Evolutionary conservation across 2,329 filamentous ascomycete genomes (phyloP).

Genomic region (Penicillium sp.): DNA sequence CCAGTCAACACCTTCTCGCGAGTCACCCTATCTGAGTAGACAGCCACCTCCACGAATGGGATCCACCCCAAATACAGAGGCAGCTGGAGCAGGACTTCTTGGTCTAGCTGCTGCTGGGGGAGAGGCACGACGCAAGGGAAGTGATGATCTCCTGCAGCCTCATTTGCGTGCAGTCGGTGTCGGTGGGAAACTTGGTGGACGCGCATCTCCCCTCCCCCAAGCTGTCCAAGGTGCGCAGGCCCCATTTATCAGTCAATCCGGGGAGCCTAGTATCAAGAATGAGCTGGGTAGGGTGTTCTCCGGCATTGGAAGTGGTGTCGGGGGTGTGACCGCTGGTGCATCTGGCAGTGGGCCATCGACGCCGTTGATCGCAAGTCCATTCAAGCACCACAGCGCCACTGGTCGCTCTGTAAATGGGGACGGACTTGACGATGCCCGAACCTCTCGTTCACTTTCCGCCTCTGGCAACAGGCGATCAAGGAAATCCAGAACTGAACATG

Average conservation of each 20-base stretch:
- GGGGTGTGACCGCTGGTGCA: constrained; percentile 51
- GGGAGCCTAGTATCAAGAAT: constrained; percentile 87
- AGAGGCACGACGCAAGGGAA: constrained; percentile 46
- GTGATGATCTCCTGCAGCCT: constrained; percentile 59
- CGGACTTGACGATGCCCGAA: constrained; percentile 35
- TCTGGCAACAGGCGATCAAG: constrained; percentile 59
- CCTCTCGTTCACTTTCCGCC: constrained; percentile 44
- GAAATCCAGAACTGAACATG: constrained; percentile 77
- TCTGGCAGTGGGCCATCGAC: constrained; percentile 55
- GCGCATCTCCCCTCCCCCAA: constrained; percentile 85
- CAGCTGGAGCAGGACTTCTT: constrained; percentile 29
- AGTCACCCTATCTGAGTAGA: constrained; percentile 35
- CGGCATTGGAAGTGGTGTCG: constrained; percentile 75
- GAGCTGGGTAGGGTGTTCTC: constrained; percentile 95
- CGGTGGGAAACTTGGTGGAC: constrained; percentile 78
- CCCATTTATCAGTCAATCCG: constrained; percentile 73
- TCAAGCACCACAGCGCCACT: constrained; percentile 51
- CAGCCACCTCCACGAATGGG: constrained; percentile 35
- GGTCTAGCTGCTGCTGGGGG: constrained; percentile 31
- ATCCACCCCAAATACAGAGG: constrained; percentile 26
- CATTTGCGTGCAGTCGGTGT: constrained; percentile 70
- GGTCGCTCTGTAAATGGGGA: constrained; percentile 45
- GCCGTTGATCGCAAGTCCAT: constrained; percentile 54
- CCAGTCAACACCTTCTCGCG: constrained; percentile 35
- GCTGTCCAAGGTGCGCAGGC: constrained; percentile 90